Evolutionary conservation across 768 basidiomycete genomes (phyloP), one percentile per base, ranked within the genome.

Genomic region (Tricholoma sp.): DNA sequence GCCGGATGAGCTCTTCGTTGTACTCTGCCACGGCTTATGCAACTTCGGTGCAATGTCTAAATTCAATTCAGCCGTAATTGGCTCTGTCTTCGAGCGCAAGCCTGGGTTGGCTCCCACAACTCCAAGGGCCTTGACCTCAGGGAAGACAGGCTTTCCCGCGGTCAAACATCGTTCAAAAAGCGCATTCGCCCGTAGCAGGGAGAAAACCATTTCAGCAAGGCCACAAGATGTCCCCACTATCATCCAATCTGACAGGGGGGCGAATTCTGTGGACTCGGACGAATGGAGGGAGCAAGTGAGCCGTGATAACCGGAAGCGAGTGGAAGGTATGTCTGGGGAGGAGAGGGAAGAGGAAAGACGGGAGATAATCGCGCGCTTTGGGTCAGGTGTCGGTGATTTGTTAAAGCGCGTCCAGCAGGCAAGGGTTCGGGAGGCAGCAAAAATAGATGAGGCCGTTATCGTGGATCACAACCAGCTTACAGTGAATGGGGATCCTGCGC

Each of bases 341-440:
- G 88, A 94, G 67, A 76, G 84, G 9, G 83, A 86, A 59, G 69
- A 80, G 52, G 91, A 89, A 68, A 75, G 76, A 45, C 71, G 72
- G 52, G 82, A 91, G 59, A 81, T 95, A 41, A 56, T 89, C 24
- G 84, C 89, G 58, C 79, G 81, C 46, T 85, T 95, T 65, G 93
- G 92, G 0, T 73, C 78, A 1, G 83, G 81, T 16, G 76, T 92
- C 9, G 76, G 77, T 2, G 84, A 85, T 46, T 69, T 91, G 3
- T 61, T 95, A 66, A 78, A 71, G 63, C 81, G 76, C 54, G 81
- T 82, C 19, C 78, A 75, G 59, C 71, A 76, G 52, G 77, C 79
- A 19, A 72, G 76, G 68, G 80, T 76, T 70, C 71, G 66, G 46
- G 32, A 66, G 64, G 58, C 51, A 45, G 57, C 58, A 55, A 46